A percentile compares a stretch with the other conserved stretches of the same genome.
These are phyloP conservation scores for Clarireedia paspali DNA, from an alignment of 2,329 filamentous ascomycete genomes.

Conservation along the genomic window DNA sequence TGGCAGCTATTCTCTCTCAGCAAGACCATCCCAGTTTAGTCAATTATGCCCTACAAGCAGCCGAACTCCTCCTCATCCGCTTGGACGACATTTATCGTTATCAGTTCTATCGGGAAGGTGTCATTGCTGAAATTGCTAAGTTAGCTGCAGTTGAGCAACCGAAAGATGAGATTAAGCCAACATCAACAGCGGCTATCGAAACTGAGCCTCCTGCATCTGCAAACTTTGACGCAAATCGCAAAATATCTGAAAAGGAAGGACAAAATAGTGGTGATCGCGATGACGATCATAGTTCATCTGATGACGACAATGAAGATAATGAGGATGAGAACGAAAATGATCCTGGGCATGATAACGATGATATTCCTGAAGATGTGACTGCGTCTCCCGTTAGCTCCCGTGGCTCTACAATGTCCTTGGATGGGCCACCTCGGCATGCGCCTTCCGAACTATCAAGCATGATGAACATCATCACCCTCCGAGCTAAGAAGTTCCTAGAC, in stretches of 20 bases:
- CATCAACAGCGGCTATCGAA: constrained; percentile 12
- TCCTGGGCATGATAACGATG: constrained; percentile 42
- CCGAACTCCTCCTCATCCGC: constrained; percentile 77
- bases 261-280: constrained; percentile 32
- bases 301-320: constrained; percentile 38
- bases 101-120: constrained; percentile 94
- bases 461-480: constrained; percentile 64
- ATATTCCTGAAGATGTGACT: constrained; percentile 40
- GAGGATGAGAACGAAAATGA: constrained; percentile 35
- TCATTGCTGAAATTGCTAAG: constrained; percentile 83
- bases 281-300: constrained; percentile 39
- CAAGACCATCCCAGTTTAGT: constrained; percentile 87
- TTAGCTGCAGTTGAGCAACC: constrained; percentile 45
- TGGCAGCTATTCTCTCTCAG: constrained; percentile 91
- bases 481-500: constrained; percentile 78
- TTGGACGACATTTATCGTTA: constrained; percentile 86
- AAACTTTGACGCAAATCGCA: constrained; percentile 28
- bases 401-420: constrained; percentile 57
- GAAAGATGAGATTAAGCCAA: constrained; percentile 13
- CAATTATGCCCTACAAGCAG: constrained; percentile 78
- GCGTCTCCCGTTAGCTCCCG: constrained; percentile 41
- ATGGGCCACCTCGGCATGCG: constrained; percentile 43
- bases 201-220: constrained; percentile 23
- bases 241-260: constrained; percentile 24
- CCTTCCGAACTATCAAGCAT: constrained; percentile 47